phyloP scores from a whole-genome alignment of 352 stramenopile species.

The Phytophthora litchii region DNA sequence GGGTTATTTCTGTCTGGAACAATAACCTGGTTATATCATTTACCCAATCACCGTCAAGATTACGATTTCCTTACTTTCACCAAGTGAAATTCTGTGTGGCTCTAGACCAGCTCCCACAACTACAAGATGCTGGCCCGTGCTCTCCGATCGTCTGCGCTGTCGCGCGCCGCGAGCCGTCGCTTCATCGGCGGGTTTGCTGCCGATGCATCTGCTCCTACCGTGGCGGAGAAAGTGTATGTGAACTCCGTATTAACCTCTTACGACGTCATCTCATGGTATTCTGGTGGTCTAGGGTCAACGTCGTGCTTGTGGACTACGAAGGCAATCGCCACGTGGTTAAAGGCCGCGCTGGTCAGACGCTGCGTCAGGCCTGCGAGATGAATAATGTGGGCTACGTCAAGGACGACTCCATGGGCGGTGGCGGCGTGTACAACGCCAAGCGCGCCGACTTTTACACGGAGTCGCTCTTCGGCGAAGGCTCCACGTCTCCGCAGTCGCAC shows the following conservation, averaged over 20 bases:
- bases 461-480: slow-evolving; percentile 87
- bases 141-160: slow-evolving; percentile 39
- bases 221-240: slow-evolving; percentile 67
- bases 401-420: slow-evolving; percentile 87
- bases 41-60: slow-evolving; percentile 14
- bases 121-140: slow-evolving; percentile 49
- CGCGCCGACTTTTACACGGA: slow-evolving; percentile 87
- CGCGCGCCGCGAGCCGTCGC: slow-evolving; percentile 41
- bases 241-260: too few species aligned
- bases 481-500: slow-evolving; percentile 83
- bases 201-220: slow-evolving; percentile 46
- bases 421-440: slow-evolving; percentile 64
- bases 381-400: slow-evolving; percentile 77
- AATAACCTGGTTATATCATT: slow-evolving; percentile 9
- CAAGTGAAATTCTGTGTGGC: slow-evolving; percentile 22
- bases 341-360: slow-evolving; percentile 81
- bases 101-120: slow-evolving; percentile 15
- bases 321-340: slow-evolving; percentile 87
- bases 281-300: slow-evolving; percentile 67
- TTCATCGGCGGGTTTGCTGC: slow-evolving; percentile 60
- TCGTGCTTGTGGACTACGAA: slow-evolving; percentile 87
- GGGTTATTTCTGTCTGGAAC: not conserved
- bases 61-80: slow-evolving; percentile 3
- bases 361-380: slow-evolving; percentile 85
- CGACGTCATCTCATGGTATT: slow-evolving; percentile 1